phyloP scores from a whole-genome alignment of 208 protist species.

The Trichomonas vaginalis region DNA sequence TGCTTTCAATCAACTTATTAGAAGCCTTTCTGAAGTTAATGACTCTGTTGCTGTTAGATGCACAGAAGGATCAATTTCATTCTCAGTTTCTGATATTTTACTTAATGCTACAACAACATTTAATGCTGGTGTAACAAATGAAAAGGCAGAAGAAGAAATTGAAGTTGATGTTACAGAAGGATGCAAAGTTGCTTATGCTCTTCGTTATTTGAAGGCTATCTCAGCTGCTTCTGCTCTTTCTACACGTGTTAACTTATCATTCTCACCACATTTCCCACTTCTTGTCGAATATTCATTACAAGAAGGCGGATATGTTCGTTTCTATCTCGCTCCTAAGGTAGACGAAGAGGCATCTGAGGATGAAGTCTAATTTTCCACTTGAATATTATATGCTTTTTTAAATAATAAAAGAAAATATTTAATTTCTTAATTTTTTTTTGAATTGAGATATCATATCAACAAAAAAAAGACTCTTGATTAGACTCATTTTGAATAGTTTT shows the following conservation, averaged over 20 bases:
- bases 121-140: background rate
- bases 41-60: background rate
- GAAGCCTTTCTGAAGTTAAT: background rate
- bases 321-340: constrained; percentile 10
- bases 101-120: background rate
- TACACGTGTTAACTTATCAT: background rate
- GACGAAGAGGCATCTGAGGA: background rate
- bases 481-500: no score
- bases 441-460: no score
- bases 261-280: background rate
- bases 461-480: no score
- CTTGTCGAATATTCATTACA: background rate
- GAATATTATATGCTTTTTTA: no score
- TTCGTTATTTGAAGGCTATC: constrained; percentile 3
- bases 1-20: background rate
- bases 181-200: background rate
- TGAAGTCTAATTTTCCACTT: background rate
- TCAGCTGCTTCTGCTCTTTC: background rate
- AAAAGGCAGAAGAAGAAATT: background rate
- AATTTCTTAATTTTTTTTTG: no score
- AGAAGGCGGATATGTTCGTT: background rate
- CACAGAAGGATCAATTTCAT: background rate
- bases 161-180: background rate
- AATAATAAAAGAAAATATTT: no score
- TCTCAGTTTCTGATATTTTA: background rate